Percentiles rank a stretch among this genome's conserved stretches.
These are phyloP conservation scores for Fagopyrum esculentum DNA, from an alignment of 148 eudicot genomes.

Conservation along the genomic window DNA sequence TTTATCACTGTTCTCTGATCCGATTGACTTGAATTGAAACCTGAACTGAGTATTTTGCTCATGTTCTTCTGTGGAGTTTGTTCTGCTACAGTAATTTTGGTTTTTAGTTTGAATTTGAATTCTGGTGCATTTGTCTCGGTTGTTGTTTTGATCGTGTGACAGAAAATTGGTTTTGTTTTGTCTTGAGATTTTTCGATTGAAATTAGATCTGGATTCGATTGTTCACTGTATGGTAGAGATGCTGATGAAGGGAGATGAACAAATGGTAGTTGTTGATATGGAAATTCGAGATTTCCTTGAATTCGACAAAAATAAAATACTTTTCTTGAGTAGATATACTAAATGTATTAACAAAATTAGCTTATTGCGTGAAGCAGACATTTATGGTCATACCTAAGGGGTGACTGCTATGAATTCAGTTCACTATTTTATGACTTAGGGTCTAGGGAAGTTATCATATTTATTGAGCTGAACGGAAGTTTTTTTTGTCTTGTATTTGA, in stretches of 20 bases:
- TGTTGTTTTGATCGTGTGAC: neutral
- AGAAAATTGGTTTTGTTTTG: neutral
- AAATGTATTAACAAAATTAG: slow-evolving; percentile 2
- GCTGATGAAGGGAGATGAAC: neutral
- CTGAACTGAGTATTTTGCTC: neutral
- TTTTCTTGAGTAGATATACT: neutral
- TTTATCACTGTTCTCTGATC: neutral
- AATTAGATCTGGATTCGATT: slow-evolving; percentile 8
- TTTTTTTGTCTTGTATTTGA: neutral
- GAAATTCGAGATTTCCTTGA: slow-evolving; percentile 8
- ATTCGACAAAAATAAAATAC: neutral
- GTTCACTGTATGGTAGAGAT: slow-evolving; percentile 4
- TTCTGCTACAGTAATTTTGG: neutral
- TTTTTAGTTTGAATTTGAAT: neutral
- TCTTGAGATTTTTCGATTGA: neutral
- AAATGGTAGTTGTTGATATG: neutral
- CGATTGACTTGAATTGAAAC: neutral
- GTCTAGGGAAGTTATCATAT: neutral
- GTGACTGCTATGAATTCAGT: slow-evolving; percentile 3
- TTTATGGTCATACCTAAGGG: neutral
- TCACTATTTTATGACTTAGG: slow-evolving; percentile 6
- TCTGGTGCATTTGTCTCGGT: neutral
- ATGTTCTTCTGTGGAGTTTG: neutral
- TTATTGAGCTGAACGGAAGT: neutral
- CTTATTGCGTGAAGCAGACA: neutral